phyloP scores from a whole-genome alignment of 2,329 filamentous ascomycete species.

The Apiospora koreana region DNA sequence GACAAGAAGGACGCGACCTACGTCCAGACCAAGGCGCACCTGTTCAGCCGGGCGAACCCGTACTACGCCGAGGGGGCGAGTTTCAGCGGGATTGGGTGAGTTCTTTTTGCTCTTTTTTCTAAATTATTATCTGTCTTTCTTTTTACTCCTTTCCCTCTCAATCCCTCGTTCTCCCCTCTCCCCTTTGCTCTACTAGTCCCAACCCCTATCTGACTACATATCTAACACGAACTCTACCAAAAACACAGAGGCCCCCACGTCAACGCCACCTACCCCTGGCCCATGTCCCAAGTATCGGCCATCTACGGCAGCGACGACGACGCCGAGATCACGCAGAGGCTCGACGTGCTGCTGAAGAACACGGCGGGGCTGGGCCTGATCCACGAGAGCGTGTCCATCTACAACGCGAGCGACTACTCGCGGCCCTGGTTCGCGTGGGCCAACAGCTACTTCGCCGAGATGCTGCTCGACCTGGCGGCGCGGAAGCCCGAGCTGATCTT shows the following conservation, averaged over 20 bases:
- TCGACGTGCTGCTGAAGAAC: slow-evolving; percentile 34
- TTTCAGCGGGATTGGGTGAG: slow-evolving; percentile 23
- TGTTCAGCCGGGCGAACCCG: slow-evolving; percentile 62
- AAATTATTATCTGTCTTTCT: too few species aligned
- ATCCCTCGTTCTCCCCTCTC: too few species aligned
- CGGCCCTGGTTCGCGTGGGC: slow-evolving; percentile 38
- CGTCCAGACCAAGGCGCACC: slow-evolving; percentile 67
- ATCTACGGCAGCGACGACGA: slow-evolving; percentile 67
- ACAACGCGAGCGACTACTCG: slow-evolving; percentile 58
- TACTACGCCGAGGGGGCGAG: slow-evolving; percentile 44
- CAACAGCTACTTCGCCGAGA: slow-evolving; percentile 16
- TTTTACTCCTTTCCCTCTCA: too few species aligned
- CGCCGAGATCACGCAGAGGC: slow-evolving; percentile 57
- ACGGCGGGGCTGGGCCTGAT: slow-evolving; percentile 62
- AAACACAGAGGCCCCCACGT: slow-evolving; percentile 28
- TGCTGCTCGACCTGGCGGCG: slow-evolving; percentile 13
- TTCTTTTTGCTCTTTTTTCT: too few species aligned
- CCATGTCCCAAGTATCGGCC: slow-evolving; percentile 68
- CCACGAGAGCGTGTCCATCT: slow-evolving; percentile 69
- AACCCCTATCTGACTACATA: background rate
- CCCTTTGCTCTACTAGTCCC: background rate
- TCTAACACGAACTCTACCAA: slow-evolving; percentile 13
- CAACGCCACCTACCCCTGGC: slow-evolving; percentile 65
- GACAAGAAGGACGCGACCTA: slow-evolving; percentile 54
- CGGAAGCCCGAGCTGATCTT: slow-evolving; percentile 13